Conservation (phyloP, 1,139 yeast species). For the Candida neerlandica region DNA sequence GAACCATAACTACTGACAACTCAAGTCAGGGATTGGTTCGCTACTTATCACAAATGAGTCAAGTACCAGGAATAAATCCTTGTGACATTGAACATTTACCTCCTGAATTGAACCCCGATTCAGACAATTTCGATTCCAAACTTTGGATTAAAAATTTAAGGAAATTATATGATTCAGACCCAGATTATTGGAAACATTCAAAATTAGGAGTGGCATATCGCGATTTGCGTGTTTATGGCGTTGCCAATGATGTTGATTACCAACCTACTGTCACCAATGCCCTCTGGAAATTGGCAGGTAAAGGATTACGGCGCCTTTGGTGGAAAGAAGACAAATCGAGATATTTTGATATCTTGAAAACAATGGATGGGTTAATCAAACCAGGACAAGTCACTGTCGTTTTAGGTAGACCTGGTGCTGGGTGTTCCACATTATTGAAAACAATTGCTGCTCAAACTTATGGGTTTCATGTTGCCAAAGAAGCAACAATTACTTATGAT, state of each 20-base stretch:
- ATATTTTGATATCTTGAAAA: conserved; percentile 34
- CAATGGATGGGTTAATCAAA: conserved; percentile 35
- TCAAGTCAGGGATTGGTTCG: conserved; percentile 18
- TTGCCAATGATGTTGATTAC: conserved; percentile 77
- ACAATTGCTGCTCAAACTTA: conserved; percentile 38
- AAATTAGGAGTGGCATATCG: conserved; percentile 71
- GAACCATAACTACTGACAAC: conserved; percentile 26
- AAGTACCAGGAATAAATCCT: conserved; percentile 53
- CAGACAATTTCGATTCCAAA: conserved; percentile 25
- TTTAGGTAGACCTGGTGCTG: conserved; percentile 41
- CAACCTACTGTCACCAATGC: conserved; percentile 71
- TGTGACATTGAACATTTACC: conserved; percentile 17
- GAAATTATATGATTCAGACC: conserved; percentile 36
- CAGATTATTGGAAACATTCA: conserved; percentile 55
- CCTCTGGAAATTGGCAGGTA: conserved; percentile 25
- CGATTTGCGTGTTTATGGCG: conserved; percentile 71
- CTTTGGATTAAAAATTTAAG: conserved; percentile 76
- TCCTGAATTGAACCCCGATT: conserved; percentile 15
- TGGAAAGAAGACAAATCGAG: conserved; percentile 42
- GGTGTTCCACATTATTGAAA: conserved; percentile 36
- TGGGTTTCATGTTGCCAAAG: conserved; percentile 55
- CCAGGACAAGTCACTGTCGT: conserved; percentile 41
- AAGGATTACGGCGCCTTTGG: conserved; percentile 33
- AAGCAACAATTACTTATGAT: conserved; percentile 33
- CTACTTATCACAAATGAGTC: conserved; percentile 53